phyloP scores from a whole-genome alignment of 1,284 basidiomycete genomes.

The Cystobasidiaceae sp. region DNA sequence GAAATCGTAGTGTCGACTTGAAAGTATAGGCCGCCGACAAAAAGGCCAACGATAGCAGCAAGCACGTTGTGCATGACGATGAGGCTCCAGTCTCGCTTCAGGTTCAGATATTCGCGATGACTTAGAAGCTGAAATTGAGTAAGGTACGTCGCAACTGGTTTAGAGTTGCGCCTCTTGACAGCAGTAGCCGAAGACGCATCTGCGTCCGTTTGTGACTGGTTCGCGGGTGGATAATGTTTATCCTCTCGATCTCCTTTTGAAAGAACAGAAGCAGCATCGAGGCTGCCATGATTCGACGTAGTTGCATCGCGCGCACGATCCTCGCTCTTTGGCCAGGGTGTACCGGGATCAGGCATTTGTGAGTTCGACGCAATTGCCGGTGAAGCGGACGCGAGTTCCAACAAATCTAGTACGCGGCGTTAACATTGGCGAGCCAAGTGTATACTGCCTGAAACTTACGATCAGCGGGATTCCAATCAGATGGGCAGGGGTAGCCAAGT shows the following conservation, averaged over 20 bases:
- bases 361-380: no score
- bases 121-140: constrained; percentile 76
- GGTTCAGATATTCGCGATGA: constrained; percentile 72
- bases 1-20: constrained; percentile 71
- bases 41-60: constrained; percentile 64
- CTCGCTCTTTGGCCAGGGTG: no score
- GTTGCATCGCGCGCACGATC: no score
- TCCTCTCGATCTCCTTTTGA: background rate
- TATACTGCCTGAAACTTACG: constrained; percentile 47
- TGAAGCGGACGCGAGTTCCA: no score
- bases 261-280: background rate
- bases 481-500: constrained; percentile 53
- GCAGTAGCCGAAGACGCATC: constrained; percentile 1
- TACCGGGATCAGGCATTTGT: no score
- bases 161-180: constrained; percentile 23
- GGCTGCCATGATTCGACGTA: no score
- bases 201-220: background rate
- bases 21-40: constrained; percentile 71
- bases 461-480: constrained; percentile 83
- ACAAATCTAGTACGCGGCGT: no score
- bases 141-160: constrained; percentile 60
- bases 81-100: constrained; percentile 70
- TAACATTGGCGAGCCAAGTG: background rate
- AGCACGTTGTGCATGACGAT: constrained; percentile 70
- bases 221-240: constrained; percentile 2